Base-by-base conservation (phyloP, 805 yeast genomes). In the Spathaspora gorwiae region DNA sequence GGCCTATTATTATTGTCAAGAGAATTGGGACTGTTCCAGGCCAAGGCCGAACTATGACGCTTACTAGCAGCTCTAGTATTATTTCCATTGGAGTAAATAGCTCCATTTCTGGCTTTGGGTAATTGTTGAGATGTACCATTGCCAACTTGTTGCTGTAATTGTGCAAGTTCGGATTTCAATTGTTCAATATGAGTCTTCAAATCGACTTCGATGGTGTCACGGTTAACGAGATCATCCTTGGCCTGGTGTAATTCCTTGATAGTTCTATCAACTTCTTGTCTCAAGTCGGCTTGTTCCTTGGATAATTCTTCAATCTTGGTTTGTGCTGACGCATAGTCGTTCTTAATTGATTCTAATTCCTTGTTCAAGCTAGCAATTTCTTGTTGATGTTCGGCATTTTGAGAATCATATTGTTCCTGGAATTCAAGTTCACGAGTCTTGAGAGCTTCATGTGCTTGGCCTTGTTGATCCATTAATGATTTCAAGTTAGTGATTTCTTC, bases 161-260 rank as follows among this genome's bases (percentile, higher is more conserved):
- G 61, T 24, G 78, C 68, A 40, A 82, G 71, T 59, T 82, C 82
- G 10, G 65, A 53, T 53, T 76, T 78, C 55, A 79, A 65, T 54
- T 75, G 76, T 47, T 73, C 75, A 42, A 84, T 82, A 49, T 84
- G 79, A 34, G 78, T 70, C 59, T 81, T 81, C 62, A 84, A 70
- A 51, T 85, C 86, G 41, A 75, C 79, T 50, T 83, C 89, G 54
- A 81, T 80, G 7, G 80, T 76, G 51, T 80, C 81, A 46, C 81
- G 77, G 44, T 80, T 80, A 15, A 72, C 66, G 37, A 84, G 68
- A 37, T 78, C 80, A 37, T 72, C 75, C 62, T 79, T 82, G 1
- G 89, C 83, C 31, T 69, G 61, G 43, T 76, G 76, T 53, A 87
- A 73, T 55, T 84, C 84, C 40, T 77, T 81, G 41, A 86, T 64